Evolutionary conservation across 2,329 filamentous ascomycete species (phyloP).

Genomic region (Gliomastix tumulicola): DNA sequence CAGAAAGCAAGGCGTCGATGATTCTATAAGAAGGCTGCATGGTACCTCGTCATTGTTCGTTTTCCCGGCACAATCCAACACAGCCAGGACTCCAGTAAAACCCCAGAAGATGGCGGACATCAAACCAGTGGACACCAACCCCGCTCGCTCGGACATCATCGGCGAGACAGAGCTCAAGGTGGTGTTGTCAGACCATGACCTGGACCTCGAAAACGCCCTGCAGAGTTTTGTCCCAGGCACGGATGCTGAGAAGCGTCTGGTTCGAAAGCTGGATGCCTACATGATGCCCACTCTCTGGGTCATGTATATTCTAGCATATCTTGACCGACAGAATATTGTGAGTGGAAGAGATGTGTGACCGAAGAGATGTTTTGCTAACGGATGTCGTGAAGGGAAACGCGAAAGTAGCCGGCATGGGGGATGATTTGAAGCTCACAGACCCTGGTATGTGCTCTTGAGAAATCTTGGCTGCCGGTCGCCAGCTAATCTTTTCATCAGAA

Average conservation of each 20-base stretch:
- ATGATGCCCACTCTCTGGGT: slow-evolving; percentile 39
- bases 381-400: slow-evolving; percentile 31
- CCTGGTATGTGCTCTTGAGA: slow-evolving; percentile 9
- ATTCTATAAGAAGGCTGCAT: too few species aligned
- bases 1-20: too few species aligned
- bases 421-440: slow-evolving; percentile 36
- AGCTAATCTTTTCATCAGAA: slow-evolving; percentile 13
- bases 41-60: too few species aligned
- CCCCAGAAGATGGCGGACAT: neutral
- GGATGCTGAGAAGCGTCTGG: slow-evolving; percentile 22
- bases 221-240: slow-evolving; percentile 14
- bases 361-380: neutral
- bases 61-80: too few species aligned
- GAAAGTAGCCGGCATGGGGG: slow-evolving; percentile 41
- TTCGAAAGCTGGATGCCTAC: slow-evolving; percentile 36
- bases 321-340: slow-evolving; percentile 20
- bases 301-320: slow-evolving; percentile 18
- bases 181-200: slow-evolving; percentile 2
- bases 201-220: slow-evolving; percentile 2
- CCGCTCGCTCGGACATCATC: neutral
- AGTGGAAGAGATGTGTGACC: slow-evolving; percentile 2
- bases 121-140: neutral
- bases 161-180: neutral
- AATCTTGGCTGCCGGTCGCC: neutral
- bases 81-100: too few species aligned